Evolutionary conservation across 345 rosid species (phyloP).

Genomic region (Eucalyptus regnans): DNA sequence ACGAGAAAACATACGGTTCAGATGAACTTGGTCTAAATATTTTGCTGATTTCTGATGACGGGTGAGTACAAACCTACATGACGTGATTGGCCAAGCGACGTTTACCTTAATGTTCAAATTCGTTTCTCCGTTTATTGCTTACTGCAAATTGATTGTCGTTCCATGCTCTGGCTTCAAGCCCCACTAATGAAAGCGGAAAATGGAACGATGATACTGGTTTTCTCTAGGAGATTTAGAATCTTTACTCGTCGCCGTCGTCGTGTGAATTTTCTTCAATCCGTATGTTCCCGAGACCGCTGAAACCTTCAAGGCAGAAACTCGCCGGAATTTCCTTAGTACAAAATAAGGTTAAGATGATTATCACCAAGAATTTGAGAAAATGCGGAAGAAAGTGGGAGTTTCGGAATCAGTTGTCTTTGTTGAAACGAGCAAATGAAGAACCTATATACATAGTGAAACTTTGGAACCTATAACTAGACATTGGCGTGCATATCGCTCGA

Average conservation of each 20-base stretch:
- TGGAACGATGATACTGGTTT: not conserved
- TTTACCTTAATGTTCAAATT: not conserved
- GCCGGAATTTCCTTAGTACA: not conserved
- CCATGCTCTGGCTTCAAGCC: not conserved
- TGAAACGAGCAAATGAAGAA: not conserved
- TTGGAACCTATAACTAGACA: too few relatives aligned
- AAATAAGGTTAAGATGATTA: not conserved
- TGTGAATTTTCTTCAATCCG: not conserved
- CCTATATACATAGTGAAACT: not conserved
- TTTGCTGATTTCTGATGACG: not conserved
- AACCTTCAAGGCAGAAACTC: not conserved
- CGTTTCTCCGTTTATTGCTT: not conserved
- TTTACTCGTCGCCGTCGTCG: not conserved
- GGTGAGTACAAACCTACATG: not conserved
- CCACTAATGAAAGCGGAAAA: not conserved
- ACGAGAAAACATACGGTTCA: not conserved
- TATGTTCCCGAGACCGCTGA: accelerated
- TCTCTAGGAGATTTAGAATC: not conserved
- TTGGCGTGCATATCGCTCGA: too few relatives aligned
- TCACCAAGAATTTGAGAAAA: too few relatives aligned
- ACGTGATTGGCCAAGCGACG: not conserved
- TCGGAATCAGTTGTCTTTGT: too few relatives aligned
- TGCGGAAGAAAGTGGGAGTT: too few relatives aligned
- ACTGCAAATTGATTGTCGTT: not conserved
- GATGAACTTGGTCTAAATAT: not conserved